Evolutionary conservation across 495 filamentous ascomycete species (phyloP).

Genomic region (Penicillium salamii): DNA sequence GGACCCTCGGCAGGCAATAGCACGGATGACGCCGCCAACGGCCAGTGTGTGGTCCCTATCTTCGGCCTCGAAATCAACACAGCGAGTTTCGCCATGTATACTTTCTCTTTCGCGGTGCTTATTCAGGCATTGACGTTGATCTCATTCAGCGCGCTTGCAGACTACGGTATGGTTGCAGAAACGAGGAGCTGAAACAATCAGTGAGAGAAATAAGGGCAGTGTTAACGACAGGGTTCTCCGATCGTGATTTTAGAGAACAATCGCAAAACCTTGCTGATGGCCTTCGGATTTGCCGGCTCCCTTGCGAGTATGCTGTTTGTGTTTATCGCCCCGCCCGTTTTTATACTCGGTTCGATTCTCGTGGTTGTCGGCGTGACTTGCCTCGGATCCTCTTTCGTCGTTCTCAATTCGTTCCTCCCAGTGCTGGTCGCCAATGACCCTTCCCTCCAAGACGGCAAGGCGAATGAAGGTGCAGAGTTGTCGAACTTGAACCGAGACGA

Average conservation of each 20-base stretch:
- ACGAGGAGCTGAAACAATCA: neutral
- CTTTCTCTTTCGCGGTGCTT: constrained; percentile 49
- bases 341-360: constrained; percentile 71
- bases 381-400: constrained; percentile 50
- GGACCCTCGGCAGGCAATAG: constrained; percentile 15
- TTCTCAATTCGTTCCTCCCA: constrained; percentile 51
- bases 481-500: constrained; percentile 18
- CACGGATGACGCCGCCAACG: constrained; percentile 12
- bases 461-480: constrained; percentile 22
- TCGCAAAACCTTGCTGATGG: constrained; percentile 70
- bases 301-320: constrained; percentile 81
- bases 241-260: constrained; percentile 31
- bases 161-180: constrained; percentile 45
- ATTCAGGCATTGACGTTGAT: constrained; percentile 53
- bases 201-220: neutral
- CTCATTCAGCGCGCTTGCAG: constrained; percentile 51
- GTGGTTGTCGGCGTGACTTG: constrained; percentile 82
- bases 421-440: constrained; percentile 47
- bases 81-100: constrained; percentile 56
- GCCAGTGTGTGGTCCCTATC: constrained; percentile 46
- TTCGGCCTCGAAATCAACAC: constrained; percentile 48
- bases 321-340: constrained; percentile 64
- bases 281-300: constrained; percentile 77
- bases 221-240: constrained; percentile 4
- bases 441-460: constrained; percentile 33